Percentiles rank a stretch among this genome's conserved stretches.
phyloP scores from a whole-genome alignment of 257 asterid species.

The Fraxinus cuspidata region DNA sequence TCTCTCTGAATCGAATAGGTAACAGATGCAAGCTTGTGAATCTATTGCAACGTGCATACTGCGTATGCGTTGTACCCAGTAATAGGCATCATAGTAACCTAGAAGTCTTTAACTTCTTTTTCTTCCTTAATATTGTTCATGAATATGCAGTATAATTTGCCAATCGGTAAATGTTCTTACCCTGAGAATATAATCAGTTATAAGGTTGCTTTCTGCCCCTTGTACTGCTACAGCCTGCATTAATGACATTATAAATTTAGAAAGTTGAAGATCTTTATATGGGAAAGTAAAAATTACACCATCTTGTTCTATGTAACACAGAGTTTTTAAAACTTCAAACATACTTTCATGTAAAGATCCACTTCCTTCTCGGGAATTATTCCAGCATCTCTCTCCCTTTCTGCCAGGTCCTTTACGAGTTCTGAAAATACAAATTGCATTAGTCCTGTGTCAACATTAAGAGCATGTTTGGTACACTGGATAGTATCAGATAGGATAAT shows the following conservation, averaged over 20 bases:
- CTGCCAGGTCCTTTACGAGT: conserved; percentile 68
- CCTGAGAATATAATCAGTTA: conserved; percentile 63
- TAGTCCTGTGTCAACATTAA: neutral
- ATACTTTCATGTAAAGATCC: conserved; percentile 92
- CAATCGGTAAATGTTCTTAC: conserved; percentile 27
- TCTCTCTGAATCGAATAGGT: too few species aligned
- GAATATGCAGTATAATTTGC: neutral
- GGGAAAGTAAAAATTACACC: neutral
- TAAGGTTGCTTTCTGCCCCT: conserved; percentile 63
- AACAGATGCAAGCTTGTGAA: too few species aligned
- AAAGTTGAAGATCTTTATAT: neutral
- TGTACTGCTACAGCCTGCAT: conserved; percentile 57
- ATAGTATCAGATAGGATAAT: neutral
- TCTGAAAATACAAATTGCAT: conserved; percentile 34
- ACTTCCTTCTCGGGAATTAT: conserved; percentile 77
- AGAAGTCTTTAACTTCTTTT: too few species aligned
- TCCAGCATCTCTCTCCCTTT: conserved; percentile 74
- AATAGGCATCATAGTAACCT: too few species aligned
- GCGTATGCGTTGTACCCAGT: too few species aligned
- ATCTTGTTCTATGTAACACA: neutral
- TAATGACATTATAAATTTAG: neutral
- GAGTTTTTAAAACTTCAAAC: neutral
- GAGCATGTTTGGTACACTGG: neutral
- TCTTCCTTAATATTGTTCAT: neutral
- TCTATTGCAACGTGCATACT: neutral